Evolutionary conservation across 1,284 basidiomycete genomes (phyloP), one percentile per base, ranked within the genome.

Genomic region (Ustilago shanxiensis): DNA sequence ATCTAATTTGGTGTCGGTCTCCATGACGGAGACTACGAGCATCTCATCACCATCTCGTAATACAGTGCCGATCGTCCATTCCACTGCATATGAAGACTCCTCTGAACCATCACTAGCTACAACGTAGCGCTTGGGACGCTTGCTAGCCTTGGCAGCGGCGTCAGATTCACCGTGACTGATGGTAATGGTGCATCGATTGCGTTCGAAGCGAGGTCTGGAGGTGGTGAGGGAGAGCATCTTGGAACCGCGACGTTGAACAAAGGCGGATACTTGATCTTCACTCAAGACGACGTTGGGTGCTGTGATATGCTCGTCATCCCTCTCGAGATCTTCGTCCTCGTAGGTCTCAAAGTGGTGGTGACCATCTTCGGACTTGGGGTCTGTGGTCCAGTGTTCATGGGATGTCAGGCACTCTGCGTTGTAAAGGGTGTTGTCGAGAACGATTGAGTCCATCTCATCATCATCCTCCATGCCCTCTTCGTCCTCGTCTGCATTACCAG

Each of bases 41-140:
- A 79, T 83, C 61, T 86, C 84, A 85, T 99, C 96, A 0, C 96
- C 96, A 86, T 98, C 95, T 72, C 95, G 89, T 68, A 98, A 88
- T 0, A 98, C 96, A 0, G 96, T 98, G 6, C 96, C 96, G 70
- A 98, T 95, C 0, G 93, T 95, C 83, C 85, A 85, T 50, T 83
- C 84, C 18, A 80, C 75, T 13, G 80, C 84, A 37, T 83, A 84
- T 9, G 79, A 80, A 0, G 83, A 78, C 26, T 82, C 82, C 50
- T 97, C 93, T 75, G 93, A 95, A 80, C 98, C 86, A 89, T 99
- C 96, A 82, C 94, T 96, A 2, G 94, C 93, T 20, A 98, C 92
- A 7, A 98, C 89, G 86, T 98, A 99, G 50, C 90, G 89, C 80
- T 91, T 91, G 72, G 88, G 86, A 35, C 90, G 89, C 78, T 92